Conservation (phyloP, 495 filamentous ascomycete genomes). For the Aspergillus sclerotiicarbonarius region DNA sequence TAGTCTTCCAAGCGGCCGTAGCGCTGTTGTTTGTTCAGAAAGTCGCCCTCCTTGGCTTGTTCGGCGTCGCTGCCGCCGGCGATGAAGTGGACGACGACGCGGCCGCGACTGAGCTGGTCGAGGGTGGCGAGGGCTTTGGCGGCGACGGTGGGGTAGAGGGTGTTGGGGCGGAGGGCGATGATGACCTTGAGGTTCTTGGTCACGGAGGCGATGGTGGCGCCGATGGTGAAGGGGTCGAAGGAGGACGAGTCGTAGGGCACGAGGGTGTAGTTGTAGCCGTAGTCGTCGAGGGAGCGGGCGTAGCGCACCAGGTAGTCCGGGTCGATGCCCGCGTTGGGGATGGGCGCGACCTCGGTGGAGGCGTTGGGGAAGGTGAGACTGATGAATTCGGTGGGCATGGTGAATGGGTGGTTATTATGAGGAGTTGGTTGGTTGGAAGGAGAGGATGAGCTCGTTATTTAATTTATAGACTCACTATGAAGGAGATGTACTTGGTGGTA, state of each 20-base stretch:
- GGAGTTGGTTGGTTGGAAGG: background rate
- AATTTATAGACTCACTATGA: too few species aligned
- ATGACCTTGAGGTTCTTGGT: slow-evolving; percentile 56
- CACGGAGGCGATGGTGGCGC: slow-evolving; percentile 48
- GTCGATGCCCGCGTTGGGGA: slow-evolving; percentile 45
- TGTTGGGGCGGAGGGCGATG: slow-evolving; percentile 56
- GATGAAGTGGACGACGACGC: slow-evolving; percentile 56
- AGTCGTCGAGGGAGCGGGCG: slow-evolving; percentile 50
- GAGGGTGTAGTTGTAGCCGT: slow-evolving; percentile 53
- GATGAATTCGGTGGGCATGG: slow-evolving; percentile 56
- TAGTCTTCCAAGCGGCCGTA: slow-evolving; percentile 54
- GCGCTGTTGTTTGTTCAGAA: slow-evolving; percentile 50
- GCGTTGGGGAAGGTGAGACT: slow-evolving; percentile 49
- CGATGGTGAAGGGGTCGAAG: slow-evolving; percentile 51
- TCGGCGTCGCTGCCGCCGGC: slow-evolving; percentile 53
- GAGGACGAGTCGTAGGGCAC: slow-evolving; percentile 51
- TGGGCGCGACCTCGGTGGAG: slow-evolving; percentile 50
- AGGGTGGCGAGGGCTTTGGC: slow-evolving; percentile 56
- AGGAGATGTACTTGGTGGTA: background rate
- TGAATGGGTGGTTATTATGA: slow-evolving; percentile 10
- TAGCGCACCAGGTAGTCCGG: slow-evolving; percentile 47
- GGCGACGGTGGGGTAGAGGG: slow-evolving; percentile 53
- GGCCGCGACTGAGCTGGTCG: slow-evolving; percentile 49
- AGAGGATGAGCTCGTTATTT: too few species aligned
- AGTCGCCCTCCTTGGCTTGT: slow-evolving; percentile 53